Evolutionary conservation across 2,329 filamentous ascomycete species (phyloP).

Genomic region (Fusarium metavorans): DNA sequence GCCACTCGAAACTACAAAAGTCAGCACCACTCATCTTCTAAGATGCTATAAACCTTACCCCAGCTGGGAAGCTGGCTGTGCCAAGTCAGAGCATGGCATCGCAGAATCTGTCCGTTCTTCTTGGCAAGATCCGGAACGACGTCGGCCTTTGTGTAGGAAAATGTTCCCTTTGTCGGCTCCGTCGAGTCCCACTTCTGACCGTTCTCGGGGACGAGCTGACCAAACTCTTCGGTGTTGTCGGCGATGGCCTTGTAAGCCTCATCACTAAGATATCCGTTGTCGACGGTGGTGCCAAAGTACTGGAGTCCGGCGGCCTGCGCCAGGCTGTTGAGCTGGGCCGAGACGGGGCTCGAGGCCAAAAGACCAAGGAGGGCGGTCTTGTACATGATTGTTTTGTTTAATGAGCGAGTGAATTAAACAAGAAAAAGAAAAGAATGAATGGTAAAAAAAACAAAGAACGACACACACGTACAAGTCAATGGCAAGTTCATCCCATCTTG

Average conservation of each 20-base stretch:
- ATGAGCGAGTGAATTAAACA: slow-evolving; percentile 14
- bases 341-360: slow-evolving; percentile 42
- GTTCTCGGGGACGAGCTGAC: slow-evolving; percentile 74
- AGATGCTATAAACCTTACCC: slow-evolving; percentile 28
- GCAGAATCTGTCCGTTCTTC: slow-evolving; percentile 62
- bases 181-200: slow-evolving; percentile 73
- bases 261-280: slow-evolving; percentile 68
- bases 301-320: slow-evolving; percentile 66
- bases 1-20: slow-evolving; percentile 35
- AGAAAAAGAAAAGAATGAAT: slow-evolving; percentile 9
- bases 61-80: slow-evolving; percentile 52
- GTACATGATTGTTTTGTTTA: slow-evolving; percentile 29
- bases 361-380: slow-evolving; percentile 40
- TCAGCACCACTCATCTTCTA: background rate
- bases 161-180: slow-evolving; percentile 67
- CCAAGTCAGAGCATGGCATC: slow-evolving; percentile 73
- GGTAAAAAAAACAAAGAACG: slow-evolving; percentile 11
- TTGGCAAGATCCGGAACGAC: slow-evolving; percentile 61
- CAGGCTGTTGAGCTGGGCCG: slow-evolving; percentile 61
- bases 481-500: background rate
- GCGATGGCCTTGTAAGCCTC: slow-evolving; percentile 66
- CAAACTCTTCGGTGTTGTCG: slow-evolving; percentile 68
- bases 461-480: slow-evolving; percentile 10
- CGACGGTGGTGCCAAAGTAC: slow-evolving; percentile 75
- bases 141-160: slow-evolving; percentile 70